Conservation (phyloP, 2,329 filamentous ascomycete species). For the Botrytis squamosa region DNA sequence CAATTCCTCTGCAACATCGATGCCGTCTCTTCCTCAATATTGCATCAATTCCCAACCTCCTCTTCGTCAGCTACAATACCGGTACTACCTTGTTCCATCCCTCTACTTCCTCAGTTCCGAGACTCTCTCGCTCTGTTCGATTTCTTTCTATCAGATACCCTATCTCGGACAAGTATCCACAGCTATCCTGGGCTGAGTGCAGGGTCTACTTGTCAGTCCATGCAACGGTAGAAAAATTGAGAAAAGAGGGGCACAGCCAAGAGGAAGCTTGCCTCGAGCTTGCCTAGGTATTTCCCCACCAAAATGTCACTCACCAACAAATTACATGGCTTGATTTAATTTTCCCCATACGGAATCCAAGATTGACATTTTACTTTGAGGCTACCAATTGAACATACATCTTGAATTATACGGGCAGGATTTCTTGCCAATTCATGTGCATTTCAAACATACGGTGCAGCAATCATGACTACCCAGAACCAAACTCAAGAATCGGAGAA, state of each 20-base stretch:
- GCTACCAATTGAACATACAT: background rate
- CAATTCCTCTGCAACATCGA: background rate
- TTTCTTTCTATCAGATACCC: background rate
- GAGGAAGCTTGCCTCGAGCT: background rate
- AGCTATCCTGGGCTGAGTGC: background rate
- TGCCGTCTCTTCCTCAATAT: background rate
- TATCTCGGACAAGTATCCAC: background rate
- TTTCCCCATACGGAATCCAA: background rate
- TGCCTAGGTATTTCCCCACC: conserved; percentile 4
- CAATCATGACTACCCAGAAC: conserved; percentile 19
- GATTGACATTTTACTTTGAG: background rate
- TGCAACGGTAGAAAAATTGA: background rate
- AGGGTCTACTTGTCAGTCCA: conserved; percentile 9
- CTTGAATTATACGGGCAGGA: background rate
- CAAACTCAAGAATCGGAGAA: conserved; percentile 28
- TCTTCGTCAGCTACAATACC: background rate
- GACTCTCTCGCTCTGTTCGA: background rate
- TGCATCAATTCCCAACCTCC: background rate
- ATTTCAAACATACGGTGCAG: background rate
- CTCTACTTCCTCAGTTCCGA: background rate
- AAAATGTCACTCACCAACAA: background rate
- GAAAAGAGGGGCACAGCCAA: conserved; percentile 11
- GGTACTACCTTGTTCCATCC: background rate
- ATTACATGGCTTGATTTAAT: background rate
- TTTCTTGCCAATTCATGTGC: background rate